Base-by-base conservation (phyloP, 2,329 filamentous ascomycete species). In the Exophiala sp. region DNA sequence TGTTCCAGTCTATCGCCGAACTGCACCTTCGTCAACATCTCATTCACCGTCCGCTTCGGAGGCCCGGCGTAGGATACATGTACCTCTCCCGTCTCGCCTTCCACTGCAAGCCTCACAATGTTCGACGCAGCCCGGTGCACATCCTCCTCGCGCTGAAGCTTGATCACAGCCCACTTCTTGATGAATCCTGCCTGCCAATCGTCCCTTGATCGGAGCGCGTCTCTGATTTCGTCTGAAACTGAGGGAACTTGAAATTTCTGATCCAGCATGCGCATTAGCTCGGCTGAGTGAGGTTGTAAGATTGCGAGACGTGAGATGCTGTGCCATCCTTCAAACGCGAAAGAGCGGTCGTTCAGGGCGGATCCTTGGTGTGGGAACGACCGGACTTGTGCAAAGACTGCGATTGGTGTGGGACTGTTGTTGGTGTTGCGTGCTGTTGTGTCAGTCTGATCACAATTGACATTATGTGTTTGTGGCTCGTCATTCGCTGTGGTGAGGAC, bases 161-260 rank as follows among this genome's bases (percentile, higher is more conserved):
- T 60, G 29, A 62, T 32, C 49, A 60, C 60, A 6, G 60, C 60
- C 58, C 60, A 62, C 20, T 12, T 36, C 35, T 50, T 43, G 10
- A 39, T 51, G 10, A 62, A 35, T 39, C 55, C 55, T 42, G 48
- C 40, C 41, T 56, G 24, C 59, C 57, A 62, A 3, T 24, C 24
- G 33, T 55, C 51, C 33, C 52, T 40, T 35, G 51, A 45, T 11
- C 43, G 46, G 34, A 18, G 44, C 35, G 4, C 29, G 33, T 11
- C 49, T 52, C 20, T 48, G 52, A n/a, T 41, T 39, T 12, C 14
- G 47, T 12, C 49, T 43, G 24, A 39, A 50, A 5, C 7, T 33
- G 9, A 1, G 55, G 44, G 49, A 46, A 62, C 44, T 60, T 60
- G 44, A 46, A 49, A 62, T 41, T 62, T 62, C 50, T 57, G 58